phyloP scores from a whole-genome alignment of 345 rosid genomes.

The Stellera chamaejasme region DNA sequence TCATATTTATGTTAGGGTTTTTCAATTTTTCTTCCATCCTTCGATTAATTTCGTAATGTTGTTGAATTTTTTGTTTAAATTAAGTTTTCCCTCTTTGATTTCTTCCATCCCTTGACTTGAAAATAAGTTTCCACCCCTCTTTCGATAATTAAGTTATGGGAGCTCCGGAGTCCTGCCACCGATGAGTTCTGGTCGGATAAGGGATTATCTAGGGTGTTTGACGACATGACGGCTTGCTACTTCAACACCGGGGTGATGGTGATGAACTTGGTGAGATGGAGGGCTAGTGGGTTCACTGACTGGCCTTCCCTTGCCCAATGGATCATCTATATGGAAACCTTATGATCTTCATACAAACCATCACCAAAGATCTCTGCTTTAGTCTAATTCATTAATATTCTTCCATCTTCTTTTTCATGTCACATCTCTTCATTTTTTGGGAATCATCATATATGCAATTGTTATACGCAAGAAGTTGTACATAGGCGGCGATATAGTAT shows the following conservation, averaged over 20 bases:
- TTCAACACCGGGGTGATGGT: slow-evolving; percentile 88
- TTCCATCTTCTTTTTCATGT: not conserved
- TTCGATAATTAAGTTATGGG: too few relatives aligned
- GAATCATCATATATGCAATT: not conserved
- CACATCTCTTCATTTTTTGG: not conserved
- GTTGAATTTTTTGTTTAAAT: too few relatives aligned
- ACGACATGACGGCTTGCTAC: slow-evolving; percentile 45
- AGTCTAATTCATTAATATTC: not conserved
- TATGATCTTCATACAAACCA: slow-evolving; percentile 40
- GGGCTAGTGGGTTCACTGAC: slow-evolving; percentile 40
- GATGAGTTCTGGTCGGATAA: slow-evolving; percentile 47
- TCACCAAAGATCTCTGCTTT: not conserved
- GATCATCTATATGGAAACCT: slow-evolving; percentile 62
- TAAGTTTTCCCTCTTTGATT: too few relatives aligned
- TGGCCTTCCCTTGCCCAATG: slow-evolving; percentile 57
- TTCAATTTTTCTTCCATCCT: too few relatives aligned
- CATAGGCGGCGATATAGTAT: not conserved
- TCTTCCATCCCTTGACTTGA: too few relatives aligned
- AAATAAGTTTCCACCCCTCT: too few relatives aligned
- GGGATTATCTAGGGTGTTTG: slow-evolving; percentile 31
- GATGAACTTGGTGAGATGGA: slow-evolving; percentile 62
- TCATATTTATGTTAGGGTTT: too few relatives aligned
- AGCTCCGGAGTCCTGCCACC: slow-evolving; percentile 66
- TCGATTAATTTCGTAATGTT: too few relatives aligned
- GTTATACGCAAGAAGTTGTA: not conserved